These are phyloP conservation scores for Apiotrichum veenhuisii DNA, from an alignment of 1,284 basidiomycete genomes.

Conservation along the genomic window DNA sequence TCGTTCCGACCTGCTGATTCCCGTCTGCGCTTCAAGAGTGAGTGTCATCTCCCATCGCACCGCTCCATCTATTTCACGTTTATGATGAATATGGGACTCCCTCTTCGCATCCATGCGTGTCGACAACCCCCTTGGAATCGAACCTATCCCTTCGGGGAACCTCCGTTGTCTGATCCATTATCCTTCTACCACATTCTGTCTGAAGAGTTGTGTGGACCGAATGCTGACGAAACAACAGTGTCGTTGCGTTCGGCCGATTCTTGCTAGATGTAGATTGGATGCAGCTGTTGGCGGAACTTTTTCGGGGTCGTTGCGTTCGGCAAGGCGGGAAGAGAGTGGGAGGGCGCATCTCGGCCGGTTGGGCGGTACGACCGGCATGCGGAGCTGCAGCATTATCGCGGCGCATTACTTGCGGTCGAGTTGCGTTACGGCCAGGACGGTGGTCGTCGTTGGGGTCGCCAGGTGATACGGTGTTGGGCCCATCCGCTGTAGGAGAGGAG, in stretches of 20 bases:
- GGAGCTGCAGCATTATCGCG: too few species aligned
- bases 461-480: too few species aligned
- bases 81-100: constrained; percentile 51
- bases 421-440: too few species aligned
- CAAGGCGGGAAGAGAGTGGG: too few species aligned
- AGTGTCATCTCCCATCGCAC: neutral
- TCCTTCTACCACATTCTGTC: neutral
- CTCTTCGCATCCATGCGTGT: constrained; percentile 49
- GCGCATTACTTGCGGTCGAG: too few species aligned
- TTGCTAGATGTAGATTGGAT: neutral
- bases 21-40: neutral
- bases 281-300: neutral
- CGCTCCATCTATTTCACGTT: neutral
- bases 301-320: neutral
- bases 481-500: too few species aligned
- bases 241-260: neutral
- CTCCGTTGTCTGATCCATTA: constrained; percentile 45
- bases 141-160: constrained; percentile 50
- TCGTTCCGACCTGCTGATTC: neutral
- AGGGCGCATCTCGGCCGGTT: too few species aligned
- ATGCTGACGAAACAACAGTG: neutral
- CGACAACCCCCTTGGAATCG: constrained; percentile 52
- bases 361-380: too few species aligned
- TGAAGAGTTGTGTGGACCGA: neutral
- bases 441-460: too few species aligned